Evolutionary conservation across 1,284 basidiomycete genomes (phyloP), one percentile per base, ranked within the genome.

Genomic region (Apiotrichum mycotoxinovorans): DNA sequence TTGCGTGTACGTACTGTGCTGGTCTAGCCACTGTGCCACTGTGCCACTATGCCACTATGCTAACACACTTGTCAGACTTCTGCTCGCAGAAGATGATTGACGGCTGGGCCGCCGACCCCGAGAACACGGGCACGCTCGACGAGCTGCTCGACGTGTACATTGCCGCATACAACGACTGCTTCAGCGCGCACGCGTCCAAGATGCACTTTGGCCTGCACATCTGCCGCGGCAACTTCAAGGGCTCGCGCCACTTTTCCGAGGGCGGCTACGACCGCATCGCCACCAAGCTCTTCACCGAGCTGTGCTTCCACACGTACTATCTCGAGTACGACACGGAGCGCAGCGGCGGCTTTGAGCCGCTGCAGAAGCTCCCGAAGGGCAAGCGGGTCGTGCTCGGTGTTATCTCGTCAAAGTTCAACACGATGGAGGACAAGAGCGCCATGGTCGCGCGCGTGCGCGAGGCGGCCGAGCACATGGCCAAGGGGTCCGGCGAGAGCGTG

Each of bases 211-310:
- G 87, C 12, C 74, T 90, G 30, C 89, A 91, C 71, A 82, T 89
- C 63, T 90, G 88, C 74, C 82, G 88, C 52, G 87, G 62, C 54
- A 91, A 91, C 78, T 89, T 84, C 79, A 85, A 79, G 74, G 81
- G 83, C 54, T 85, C 86, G 23, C 69, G 83, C 17, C 83, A 87
- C 68, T 89, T 88, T 74, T 80, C 81, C 26, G 85, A 88, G 70
- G 87, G 88, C 7, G 83, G 85, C 0, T 91, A 91, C 70, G 84
- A 83, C 69, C 81, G 80, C 38, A 89, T 91, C 68, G 86, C 88
- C 14, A 73, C 79, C 64, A 87, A 66, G 34, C 67, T 89, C n/a
- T 88, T 89, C 80, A 82, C 82, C 63, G 76, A 83, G 51, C 79
- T 90, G 57, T 82, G 88, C 67, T 86, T 88, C n/a, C 85, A 89